Evolutionary conservation across 805 yeast species (phyloP), one percentile per base, ranked within the genome.

Genomic region (Yarrowia sp.): DNA sequence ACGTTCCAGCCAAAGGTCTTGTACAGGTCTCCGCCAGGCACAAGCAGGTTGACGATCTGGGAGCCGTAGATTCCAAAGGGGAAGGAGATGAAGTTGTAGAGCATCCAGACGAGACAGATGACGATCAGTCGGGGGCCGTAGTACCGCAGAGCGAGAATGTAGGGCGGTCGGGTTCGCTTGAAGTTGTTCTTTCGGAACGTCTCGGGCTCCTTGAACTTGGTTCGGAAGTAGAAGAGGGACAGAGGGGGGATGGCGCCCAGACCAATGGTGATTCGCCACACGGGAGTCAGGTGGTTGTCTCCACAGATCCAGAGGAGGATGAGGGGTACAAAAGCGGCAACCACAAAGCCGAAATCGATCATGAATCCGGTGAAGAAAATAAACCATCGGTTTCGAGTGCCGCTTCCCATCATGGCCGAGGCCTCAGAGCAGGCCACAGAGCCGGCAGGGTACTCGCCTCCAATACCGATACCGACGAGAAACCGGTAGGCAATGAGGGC

Each of bases 361-460:
- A 89, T 89, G 74, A 85, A 83, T 78, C 92, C 90, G 50, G 98
- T 92, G 79, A 92, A 93, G 90, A 92, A 87, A 68, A 88, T 85
- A 75, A 93, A 92, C 83, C 89, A 92, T 77, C 97, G 84, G 80
- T 93, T 92, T 82, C 98, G 89, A 70, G 84, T 83, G 69, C 97
- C 97, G n/a, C 86, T 83, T 16, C 93, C 90, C 73, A 92, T 81
- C 71, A 86, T 80, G 69, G 90, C 87, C 56, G 96, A 87, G 48
- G 96, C 95, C 79, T 93, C 98, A 38, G 97, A 92, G 73, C 96
- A 91, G 45, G 97, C 96, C 19, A 93, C 94, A 9, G 97, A 89
- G 55, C 97, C 93, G 14, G 96, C 89, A 58, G 97, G 97, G 76
- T 93, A 93, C 79, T 93, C 98, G 63, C 96, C 93, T 74, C 98